A percentile compares a stretch with the other conserved stretches of the same genome.
Evolutionary conservation across 2,329 filamentous ascomycete species (phyloP).

Genomic region (Cyanodermella asteris): DNA sequence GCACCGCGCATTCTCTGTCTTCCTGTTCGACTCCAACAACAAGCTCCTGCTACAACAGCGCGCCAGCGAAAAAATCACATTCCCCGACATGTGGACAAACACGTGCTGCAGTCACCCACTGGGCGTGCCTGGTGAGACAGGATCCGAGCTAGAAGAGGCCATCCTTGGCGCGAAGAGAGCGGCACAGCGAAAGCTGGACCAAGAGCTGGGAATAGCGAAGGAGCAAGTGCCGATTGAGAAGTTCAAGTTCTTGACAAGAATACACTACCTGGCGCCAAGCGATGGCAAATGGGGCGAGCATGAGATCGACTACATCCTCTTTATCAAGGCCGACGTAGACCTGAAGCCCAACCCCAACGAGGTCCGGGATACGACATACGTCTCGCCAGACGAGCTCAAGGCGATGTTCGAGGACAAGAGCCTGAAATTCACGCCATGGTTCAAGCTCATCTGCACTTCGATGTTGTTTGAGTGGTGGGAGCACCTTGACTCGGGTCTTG

Average conservation of each 20-base stretch:
- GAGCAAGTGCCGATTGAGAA: constrained; percentile 77
- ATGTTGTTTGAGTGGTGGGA: constrained; percentile 98
- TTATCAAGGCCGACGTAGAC: constrained; percentile 86
- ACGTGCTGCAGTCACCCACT: constrained; percentile 97
- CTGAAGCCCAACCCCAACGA: constrained; percentile 73
- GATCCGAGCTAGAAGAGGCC: constrained; percentile 56
- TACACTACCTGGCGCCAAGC: constrained; percentile 94
- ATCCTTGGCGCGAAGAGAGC: constrained; percentile 75
- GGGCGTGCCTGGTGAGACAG: constrained; percentile 77
- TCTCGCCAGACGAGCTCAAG: constrained; percentile 63
- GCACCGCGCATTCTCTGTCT: constrained; percentile 92
- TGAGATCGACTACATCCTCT: constrained; percentile 97
- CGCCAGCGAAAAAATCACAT: constrained; percentile 92
- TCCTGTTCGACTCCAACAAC: constrained; percentile 89
- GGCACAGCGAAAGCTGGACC: constrained; percentile 78
- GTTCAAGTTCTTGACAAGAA: constrained; percentile 84
- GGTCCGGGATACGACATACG: constrained; percentile 65
- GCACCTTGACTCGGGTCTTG: constrained; percentile 56
- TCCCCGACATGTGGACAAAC: constrained; percentile 98
- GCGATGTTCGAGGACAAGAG: constrained; percentile 59
- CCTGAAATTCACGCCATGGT: constrained; percentile 91
- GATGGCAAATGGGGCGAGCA: constrained; percentile 98
- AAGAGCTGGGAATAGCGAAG: constrained; percentile 80
- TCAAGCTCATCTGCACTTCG: constrained; percentile 94
- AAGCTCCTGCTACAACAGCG: constrained; percentile 87